Evolutionary conservation across 1,139 yeast genomes (phyloP).

Genomic region (Suhomyces terraborum): DNA sequence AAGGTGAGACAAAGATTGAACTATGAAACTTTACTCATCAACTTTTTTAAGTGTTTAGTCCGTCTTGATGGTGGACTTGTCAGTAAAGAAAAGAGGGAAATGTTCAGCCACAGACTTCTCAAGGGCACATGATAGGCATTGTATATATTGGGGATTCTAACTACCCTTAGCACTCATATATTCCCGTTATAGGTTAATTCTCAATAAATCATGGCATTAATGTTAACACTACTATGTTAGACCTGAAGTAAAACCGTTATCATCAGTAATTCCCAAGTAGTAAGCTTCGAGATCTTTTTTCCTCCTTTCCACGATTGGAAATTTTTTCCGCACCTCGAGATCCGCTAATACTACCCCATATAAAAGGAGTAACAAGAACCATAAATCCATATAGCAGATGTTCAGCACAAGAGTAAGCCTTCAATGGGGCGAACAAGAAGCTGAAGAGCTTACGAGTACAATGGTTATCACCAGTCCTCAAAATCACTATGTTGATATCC

Average conservation of each 20-base stretch:
- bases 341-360: constrained; percentile 5
- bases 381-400: constrained; percentile 3
- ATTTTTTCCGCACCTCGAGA: constrained; percentile 2
- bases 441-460: constrained; percentile 52
- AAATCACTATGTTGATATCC: constrained; percentile 48
- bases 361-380: neutral
- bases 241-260: too few relatives aligned
- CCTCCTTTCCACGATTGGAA: constrained; percentile 3
- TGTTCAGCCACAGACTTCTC: constrained; percentile 22
- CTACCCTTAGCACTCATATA: too few relatives aligned
- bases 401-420: constrained; percentile 47
- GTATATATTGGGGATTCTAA: too few relatives aligned
- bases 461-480: constrained; percentile 51
- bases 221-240: too few relatives aligned
- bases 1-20: constrained; percentile 34
- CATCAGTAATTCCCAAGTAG: too few relatives aligned
- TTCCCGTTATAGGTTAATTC: too few relatives aligned
- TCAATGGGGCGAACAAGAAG: constrained; percentile 52
- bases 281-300: too few relatives aligned
- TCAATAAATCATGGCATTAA: too few relatives aligned
- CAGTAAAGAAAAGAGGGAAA: constrained; percentile 24
- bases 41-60: constrained; percentile 36
- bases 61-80: constrained; percentile 45
- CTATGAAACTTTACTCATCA: constrained; percentile 42
- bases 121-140: neutral